phyloP scores from a whole-genome alignment of 2,329 filamentous ascomycete species.

The Sodiomyces alkalinus region DNA sequence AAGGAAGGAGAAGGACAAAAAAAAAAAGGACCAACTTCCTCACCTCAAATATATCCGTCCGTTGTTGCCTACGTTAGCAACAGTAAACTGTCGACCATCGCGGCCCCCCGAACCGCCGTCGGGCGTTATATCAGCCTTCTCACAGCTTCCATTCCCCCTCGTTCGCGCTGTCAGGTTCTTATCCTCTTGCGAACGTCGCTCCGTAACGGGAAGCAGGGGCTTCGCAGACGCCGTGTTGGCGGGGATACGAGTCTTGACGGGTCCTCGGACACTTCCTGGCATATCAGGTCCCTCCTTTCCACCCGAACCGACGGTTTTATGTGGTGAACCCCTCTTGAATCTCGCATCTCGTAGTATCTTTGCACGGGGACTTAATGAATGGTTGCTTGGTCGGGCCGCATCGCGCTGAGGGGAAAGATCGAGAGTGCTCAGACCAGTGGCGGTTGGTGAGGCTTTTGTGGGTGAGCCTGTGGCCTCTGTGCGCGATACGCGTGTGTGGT shows the following conservation, averaged over 20 bases:
- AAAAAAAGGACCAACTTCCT: too few species aligned
- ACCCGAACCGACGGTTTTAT: conserved; percentile 8
- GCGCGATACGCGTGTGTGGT: too few species aligned
- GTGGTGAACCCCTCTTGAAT: conserved; percentile 6
- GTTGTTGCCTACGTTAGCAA: conserved; percentile 71
- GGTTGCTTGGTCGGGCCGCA: conserved; percentile 2
- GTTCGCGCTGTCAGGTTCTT: conserved; percentile 17
- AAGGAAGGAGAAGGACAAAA: too few species aligned
- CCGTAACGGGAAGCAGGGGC: conserved; percentile 28
- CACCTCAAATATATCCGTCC: conserved; percentile 73
- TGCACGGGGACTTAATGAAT: conserved; percentile 4
- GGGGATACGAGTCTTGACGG: conserved; percentile 13
- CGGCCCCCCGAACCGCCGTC: conserved; percentile 47
- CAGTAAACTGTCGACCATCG: conserved; percentile 59
- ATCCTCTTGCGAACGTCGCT: conserved; percentile 28
- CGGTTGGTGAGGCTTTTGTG: too few species aligned
- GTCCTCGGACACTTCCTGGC: conserved; percentile 8
- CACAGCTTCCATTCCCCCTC: conserved; percentile 38
- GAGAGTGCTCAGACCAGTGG: too few species aligned
- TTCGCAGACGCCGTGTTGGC: conserved; percentile 13
- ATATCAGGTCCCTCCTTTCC: conserved; percentile 8
- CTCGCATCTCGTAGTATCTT: conserved; percentile 5
- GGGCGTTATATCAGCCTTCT: conserved; percentile 39
- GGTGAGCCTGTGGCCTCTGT: too few species aligned
- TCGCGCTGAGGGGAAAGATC: conserved; percentile 3